phyloP scores from a whole-genome alignment of 1,284 basidiomycete species.

The Inonotus obliquus region DNA sequence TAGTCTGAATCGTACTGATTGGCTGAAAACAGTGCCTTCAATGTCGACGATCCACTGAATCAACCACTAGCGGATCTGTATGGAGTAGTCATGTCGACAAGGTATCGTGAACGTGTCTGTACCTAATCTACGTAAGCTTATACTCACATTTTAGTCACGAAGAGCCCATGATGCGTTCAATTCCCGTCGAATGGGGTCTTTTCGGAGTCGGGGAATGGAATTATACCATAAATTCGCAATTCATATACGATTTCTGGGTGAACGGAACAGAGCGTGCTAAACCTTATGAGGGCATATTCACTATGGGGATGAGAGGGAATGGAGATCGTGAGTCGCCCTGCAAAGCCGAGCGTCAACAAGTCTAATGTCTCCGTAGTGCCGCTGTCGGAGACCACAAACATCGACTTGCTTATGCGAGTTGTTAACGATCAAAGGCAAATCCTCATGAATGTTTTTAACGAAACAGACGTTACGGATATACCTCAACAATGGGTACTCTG shows the following conservation, averaged over 20 bases:
- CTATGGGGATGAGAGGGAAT: slow-evolving; percentile 62
- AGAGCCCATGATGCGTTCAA: slow-evolving; percentile 62
- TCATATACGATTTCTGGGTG: slow-evolving; percentile 56
- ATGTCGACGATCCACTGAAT: slow-evolving; percentile 62
- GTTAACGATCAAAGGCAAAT: slow-evolving; percentile 59
- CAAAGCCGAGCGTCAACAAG: neutral
- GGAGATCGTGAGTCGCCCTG: slow-evolving; percentile 42
- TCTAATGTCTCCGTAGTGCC: slow-evolving; percentile 37
- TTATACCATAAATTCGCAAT: slow-evolving; percentile 46
- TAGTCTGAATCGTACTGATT: neutral
- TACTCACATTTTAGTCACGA: slow-evolving; percentile 41
- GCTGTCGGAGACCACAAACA: slow-evolving; percentile 44
- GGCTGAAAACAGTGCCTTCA: slow-evolving; percentile 51
- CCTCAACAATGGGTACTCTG: slow-evolving; percentile 66
- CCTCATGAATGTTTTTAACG: slow-evolving; percentile 48
- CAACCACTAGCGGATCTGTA: slow-evolving; percentile 60
- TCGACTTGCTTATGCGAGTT: slow-evolving; percentile 49
- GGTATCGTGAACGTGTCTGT: slow-evolving; percentile 27
- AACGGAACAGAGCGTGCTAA: slow-evolving; percentile 52
- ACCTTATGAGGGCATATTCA: slow-evolving; percentile 56
- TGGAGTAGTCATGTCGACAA: slow-evolving; percentile 68
- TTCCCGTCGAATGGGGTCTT: slow-evolving; percentile 54
- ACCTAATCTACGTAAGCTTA: neutral
- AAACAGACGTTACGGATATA: slow-evolving; percentile 44
- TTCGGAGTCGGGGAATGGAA: slow-evolving; percentile 58